A percentile compares a stretch with the other conserved stretches of the same genome.
These are phyloP conservation scores for Amylostereum chailletii DNA, from an alignment of 1,284 basidiomycete genomes.

Conservation along the genomic window DNA sequence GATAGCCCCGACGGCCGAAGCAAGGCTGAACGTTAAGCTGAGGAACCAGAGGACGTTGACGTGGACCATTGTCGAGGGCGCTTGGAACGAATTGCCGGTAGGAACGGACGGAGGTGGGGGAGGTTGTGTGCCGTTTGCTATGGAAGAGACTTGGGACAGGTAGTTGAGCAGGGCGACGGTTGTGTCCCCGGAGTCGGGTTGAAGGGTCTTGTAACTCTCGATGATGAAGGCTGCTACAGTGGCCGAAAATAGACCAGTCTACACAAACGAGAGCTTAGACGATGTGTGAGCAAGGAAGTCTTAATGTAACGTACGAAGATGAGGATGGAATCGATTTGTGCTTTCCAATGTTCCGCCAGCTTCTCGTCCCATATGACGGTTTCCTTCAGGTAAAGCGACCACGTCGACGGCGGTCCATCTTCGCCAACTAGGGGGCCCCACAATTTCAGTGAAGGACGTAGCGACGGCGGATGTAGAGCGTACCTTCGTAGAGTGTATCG, in stretches of 20 bases:
- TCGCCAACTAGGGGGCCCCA: too few species aligned
- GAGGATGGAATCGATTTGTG: neutral
- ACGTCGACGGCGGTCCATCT: neutral
- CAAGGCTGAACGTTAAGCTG: neutral
- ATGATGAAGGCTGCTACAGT: neutral
- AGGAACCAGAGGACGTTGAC: neutral
- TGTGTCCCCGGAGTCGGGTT: neutral
- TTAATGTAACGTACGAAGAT: neutral
- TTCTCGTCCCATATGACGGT: neutral
- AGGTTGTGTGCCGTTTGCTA: neutral
- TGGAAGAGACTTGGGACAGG: neutral
- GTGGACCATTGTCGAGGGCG: neutral
- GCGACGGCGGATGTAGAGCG: too few species aligned
- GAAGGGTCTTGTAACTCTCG: neutral
- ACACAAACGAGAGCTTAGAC: neutral
- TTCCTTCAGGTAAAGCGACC: neutral
- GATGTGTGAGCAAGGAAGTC: neutral
- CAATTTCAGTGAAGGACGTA: too few species aligned
- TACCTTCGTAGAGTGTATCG: too few species aligned
- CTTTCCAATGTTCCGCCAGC: neutral
- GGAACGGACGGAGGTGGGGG: neutral
- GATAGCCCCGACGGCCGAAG: neutral
- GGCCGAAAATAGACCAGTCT: neutral
- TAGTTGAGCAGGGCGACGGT: neutral
- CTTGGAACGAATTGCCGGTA: neutral